Evolutionary conservation across 805 yeast species (phyloP).

Genomic region (Kuraishia hungarica): DNA sequence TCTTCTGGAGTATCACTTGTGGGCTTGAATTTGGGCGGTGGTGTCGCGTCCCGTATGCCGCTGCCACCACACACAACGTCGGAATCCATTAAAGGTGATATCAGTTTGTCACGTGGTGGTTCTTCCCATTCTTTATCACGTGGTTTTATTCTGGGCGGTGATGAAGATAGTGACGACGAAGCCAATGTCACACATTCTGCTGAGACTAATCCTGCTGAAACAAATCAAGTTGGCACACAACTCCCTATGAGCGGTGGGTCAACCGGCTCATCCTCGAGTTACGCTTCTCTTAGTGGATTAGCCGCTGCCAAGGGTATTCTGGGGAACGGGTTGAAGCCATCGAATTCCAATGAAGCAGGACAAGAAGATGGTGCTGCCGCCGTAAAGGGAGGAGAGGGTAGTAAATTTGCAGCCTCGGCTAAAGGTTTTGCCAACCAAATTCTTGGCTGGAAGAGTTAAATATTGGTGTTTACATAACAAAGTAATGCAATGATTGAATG

Average conservation of each 20-base stretch:
- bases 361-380: no score
- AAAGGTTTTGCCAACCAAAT: not conserved
- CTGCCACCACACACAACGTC: not conserved
- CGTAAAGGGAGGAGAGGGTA: not conserved
- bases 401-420: not conserved
- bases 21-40: not conserved
- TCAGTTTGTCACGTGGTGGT: not conserved
- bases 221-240: no score
- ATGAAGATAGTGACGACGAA: not conserved
- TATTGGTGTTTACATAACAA: no score
- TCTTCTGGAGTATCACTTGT: not conserved
- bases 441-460: not conserved
- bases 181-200: not conserved
- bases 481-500: not conserved
- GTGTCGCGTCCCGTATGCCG: not conserved
- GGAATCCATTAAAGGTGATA: not conserved
- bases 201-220: no score
- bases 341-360: no score
- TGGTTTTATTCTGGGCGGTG: not conserved
- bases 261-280: not conserved
- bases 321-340: not conserved
- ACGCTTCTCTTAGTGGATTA: constrained; percentile 1
- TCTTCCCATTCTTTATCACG: not conserved
- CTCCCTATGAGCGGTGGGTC: no score
- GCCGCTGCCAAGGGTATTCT: constrained; percentile 1